A percentile compares a stretch with the other conserved stretches of the same genome.
These are phyloP conservation scores for Elaeagnus macrophylla DNA, from an alignment of 306 rosid species.

Conservation along the genomic window DNA sequence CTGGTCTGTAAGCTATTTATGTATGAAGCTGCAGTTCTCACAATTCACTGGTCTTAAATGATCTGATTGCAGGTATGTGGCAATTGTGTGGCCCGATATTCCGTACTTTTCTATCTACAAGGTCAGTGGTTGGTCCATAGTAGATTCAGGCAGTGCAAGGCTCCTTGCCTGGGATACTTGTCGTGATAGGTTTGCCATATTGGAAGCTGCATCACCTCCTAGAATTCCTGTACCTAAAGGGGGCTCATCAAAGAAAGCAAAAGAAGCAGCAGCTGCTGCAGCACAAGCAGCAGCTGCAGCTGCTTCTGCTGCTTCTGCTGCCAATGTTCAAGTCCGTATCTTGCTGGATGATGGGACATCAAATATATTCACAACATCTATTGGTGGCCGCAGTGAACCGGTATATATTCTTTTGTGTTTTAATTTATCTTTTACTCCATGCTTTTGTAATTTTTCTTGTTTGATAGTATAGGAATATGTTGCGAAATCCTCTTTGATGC, in stretches of 20 bases:
- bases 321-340: slow-evolving; percentile 97
- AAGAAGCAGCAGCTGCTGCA: slow-evolving; percentile 92
- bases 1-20: slow-evolving; percentile 7
- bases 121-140: slow-evolving; percentile 93
- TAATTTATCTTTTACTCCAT: too few species aligned
- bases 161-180: slow-evolving; percentile 98
- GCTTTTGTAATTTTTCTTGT: neutral
- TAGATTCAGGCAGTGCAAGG: slow-evolving; percentile 99
- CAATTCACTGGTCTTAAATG: slow-evolving; percentile 6
- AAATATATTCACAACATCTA: slow-evolving; percentile 82
- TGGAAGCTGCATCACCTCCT: slow-evolving; percentile 76
- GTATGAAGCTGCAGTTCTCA: slow-evolving; percentile 7
- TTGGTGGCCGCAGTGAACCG: slow-evolving; percentile 86
- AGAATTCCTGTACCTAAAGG: slow-evolving; percentile 87
- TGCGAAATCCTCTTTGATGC: neutral
- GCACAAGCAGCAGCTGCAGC: slow-evolving; percentile 98
- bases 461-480: neutral
- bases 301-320: slow-evolving; percentile 92
- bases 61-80: slow-evolving; percentile 71
- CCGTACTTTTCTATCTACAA: slow-evolving; percentile 95
- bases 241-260: slow-evolving; percentile 78
- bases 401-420: slow-evolving; percentile 31
- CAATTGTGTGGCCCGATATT: slow-evolving; percentile 95
- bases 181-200: slow-evolving; percentile 89
- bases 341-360: slow-evolving; percentile 98